phyloP scores from a whole-genome alignment of 2,329 filamentous ascomycete genomes.

The Aspergillus thermomutatus region DNA sequence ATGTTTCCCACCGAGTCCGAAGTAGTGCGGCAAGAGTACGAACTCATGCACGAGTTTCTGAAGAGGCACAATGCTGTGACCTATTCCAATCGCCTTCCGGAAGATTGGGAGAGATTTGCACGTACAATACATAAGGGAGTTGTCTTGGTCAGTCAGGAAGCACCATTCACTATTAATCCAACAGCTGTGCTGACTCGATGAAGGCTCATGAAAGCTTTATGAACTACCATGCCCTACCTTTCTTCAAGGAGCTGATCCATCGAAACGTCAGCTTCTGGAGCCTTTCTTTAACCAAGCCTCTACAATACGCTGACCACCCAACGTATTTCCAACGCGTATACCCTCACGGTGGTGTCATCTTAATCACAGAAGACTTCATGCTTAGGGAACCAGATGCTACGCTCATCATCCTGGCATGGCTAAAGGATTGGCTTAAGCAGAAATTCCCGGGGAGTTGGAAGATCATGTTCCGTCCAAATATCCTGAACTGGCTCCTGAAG shows the following conservation, averaged over 20 bases:
- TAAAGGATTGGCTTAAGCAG: conserved; percentile 17
- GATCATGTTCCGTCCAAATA: conserved; percentile 36
- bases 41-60: conserved; percentile 24
- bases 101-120: conserved; percentile 37
- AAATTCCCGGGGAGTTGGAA: conserved; percentile 33
- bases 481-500: conserved; percentile 32
- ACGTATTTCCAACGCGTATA: conserved; percentile 37
- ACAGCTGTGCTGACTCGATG: conserved; percentile 4
- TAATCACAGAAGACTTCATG: conserved; percentile 42
- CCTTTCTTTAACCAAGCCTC: conserved; percentile 25
- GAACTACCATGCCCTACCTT: conserved; percentile 26
- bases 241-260: conserved; percentile 21
- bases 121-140: conserved; percentile 24
- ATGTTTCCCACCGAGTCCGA: conserved; percentile 26
- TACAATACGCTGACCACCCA: conserved; percentile 20
- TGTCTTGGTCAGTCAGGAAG: conserved; percentile 31
- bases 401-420: conserved; percentile 37
- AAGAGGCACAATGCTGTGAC: conserved; percentile 24
- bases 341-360: conserved; percentile 33
- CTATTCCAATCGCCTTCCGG: conserved; percentile 27
- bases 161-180: conserved; percentile 1
- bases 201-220: conserved; percentile 38
- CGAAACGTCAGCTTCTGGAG: conserved; percentile 34
- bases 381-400: conserved; percentile 26
- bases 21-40: conserved; percentile 19